phyloP scores from a whole-genome alignment of 169 alveolate genomes.

The Ichthyophthirius multifiliis region DNA sequence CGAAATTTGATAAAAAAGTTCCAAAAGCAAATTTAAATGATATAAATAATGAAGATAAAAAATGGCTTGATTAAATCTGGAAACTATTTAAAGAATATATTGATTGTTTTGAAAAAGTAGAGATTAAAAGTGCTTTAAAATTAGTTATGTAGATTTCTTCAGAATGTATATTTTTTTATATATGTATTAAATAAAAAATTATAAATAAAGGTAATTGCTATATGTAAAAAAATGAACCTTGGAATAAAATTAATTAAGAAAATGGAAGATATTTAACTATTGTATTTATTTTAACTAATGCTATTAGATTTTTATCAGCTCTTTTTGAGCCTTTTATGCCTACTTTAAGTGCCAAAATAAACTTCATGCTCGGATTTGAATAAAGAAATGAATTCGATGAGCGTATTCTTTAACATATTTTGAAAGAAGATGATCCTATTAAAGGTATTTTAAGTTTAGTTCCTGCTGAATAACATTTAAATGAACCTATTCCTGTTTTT shows the following conservation, averaged over 20 bases:
- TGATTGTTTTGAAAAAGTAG: slow-evolving; percentile 63
- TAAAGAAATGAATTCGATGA: slow-evolving; percentile 62
- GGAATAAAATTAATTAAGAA: slow-evolving; percentile 66
- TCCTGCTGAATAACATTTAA: slow-evolving; percentile 38
- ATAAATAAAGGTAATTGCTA: slow-evolving; percentile 76
- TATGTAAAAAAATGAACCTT: slow-evolving; percentile 68
- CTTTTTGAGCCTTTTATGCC: slow-evolving; percentile 86
- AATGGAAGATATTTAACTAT: slow-evolving; percentile 57
- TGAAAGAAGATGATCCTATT: slow-evolving; percentile 23
- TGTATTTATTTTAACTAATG: slow-evolving; percentile 53
- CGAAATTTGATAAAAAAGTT: slow-evolving; percentile 41
- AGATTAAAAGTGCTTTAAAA: slow-evolving; percentile 72
- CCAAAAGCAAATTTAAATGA: slow-evolving; percentile 30
- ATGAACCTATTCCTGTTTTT: slow-evolving; percentile 56
- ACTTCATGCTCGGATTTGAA: slow-evolving; percentile 61
- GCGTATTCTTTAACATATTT: slow-evolving; percentile 24
- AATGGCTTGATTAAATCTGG: slow-evolving; percentile 44
- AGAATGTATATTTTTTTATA: no score
- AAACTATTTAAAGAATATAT: slow-evolving; percentile 53
- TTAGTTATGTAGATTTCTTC: slow-evolving; percentile 71
- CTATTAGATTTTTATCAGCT: slow-evolving; percentile 59
- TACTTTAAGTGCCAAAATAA: slow-evolving; percentile 80
- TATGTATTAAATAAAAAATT: no score
- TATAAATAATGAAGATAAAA: slow-evolving; percentile 47
- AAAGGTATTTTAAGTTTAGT: slow-evolving; percentile 20